These are phyloP conservation scores for Fusarium buxicola DNA, from an alignment of 2,329 filamentous ascomycete species.

Conservation along the genomic window DNA sequence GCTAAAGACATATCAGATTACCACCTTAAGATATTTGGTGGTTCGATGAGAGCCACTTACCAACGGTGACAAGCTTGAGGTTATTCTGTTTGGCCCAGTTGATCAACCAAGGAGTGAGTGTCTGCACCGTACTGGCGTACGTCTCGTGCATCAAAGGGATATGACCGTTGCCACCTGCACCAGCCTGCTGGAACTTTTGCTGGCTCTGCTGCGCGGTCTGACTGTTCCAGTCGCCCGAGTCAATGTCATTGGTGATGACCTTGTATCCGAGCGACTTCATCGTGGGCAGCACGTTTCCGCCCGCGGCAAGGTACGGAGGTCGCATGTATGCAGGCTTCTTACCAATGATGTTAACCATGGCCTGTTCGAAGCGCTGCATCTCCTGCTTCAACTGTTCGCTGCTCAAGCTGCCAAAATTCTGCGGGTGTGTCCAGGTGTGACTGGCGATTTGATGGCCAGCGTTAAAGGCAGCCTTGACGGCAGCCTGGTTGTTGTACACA, in stretches of 20 bases:
- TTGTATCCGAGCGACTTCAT: slow-evolving; percentile 65
- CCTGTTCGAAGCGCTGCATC: slow-evolving; percentile 64
- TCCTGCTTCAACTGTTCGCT: slow-evolving; percentile 56
- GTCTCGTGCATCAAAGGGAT: slow-evolving; percentile 70
- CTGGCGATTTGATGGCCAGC: slow-evolving; percentile 66
- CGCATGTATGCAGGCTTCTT: slow-evolving; percentile 63
- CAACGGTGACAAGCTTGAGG: slow-evolving; percentile 62
- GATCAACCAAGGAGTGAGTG: slow-evolving; percentile 62
- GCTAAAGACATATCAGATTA: slow-evolving; percentile 6
- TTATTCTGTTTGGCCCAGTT: slow-evolving; percentile 62
- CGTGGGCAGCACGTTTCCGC: slow-evolving; percentile 56
- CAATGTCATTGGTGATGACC: slow-evolving; percentile 70
- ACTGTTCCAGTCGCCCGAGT: slow-evolving; percentile 71
- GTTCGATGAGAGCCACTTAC: slow-evolving; percentile 48
- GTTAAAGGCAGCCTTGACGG: slow-evolving; percentile 65
- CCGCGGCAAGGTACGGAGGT: slow-evolving; percentile 61
- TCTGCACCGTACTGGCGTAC: slow-evolving; percentile 60
- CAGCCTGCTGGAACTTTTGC: slow-evolving; percentile 61
- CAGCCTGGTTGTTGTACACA: slow-evolving; percentile 61
- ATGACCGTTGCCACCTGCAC: slow-evolving; percentile 59
- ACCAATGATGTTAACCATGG: slow-evolving; percentile 62
- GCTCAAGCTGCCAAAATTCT: slow-evolving; percentile 55
- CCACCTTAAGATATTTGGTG: rapidly evolving
- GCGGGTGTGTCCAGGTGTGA: slow-evolving; percentile 65
- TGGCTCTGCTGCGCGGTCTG: slow-evolving; percentile 62